Percentiles rank a stretch among this genome's conserved stretches.
Evolutionary conservation across 2,329 filamentous ascomycete species (phyloP).

Genomic region (Exserohilum turcica): DNA sequence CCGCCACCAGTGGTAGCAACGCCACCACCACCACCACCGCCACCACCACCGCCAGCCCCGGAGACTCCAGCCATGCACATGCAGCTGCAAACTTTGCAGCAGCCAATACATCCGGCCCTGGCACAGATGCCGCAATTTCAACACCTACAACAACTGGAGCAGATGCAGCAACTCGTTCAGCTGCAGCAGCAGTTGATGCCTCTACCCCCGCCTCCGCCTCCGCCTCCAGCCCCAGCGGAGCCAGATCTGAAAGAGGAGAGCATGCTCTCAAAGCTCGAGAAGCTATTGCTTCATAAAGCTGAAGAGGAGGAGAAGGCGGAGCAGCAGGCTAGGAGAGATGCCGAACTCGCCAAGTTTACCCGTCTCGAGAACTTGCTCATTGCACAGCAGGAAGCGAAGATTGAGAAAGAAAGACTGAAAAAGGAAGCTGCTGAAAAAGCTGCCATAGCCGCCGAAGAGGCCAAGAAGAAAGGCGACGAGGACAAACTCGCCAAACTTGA

Average conservation of each 20-base stretch:
- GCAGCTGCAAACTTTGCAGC: conserved; percentile 12
- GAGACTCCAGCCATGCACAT: conserved; percentile 15
- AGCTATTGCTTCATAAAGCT: conserved; percentile 36
- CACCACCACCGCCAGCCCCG: conserved; percentile 24
- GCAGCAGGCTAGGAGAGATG: conserved; percentile 38
- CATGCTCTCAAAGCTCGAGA: conserved; percentile 40
- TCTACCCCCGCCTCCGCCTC: conserved; percentile 15
- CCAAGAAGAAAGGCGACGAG: conserved; percentile 46
- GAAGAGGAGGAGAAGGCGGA: conserved; percentile 37
- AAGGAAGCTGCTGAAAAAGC: conserved; percentile 42
- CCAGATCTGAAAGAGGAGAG: conserved; percentile 36
- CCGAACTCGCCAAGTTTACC: conserved; percentile 44
- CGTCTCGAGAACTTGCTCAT: conserved; percentile 46
- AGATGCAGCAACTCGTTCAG: conserved; percentile 12
- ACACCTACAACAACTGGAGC: conserved; percentile 10
- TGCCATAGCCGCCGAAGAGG: conserved; percentile 31
- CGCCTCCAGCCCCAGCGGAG: conserved; percentile 28
- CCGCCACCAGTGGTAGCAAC: conserved; percentile 12
- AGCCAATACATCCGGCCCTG: conserved; percentile 4
- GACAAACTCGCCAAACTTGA: conserved; percentile 42
- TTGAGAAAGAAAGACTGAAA: conserved; percentile 45
- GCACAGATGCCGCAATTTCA: conserved; percentile 10
- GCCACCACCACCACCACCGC: conserved; percentile 10
- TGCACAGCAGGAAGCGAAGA: conserved; percentile 43
- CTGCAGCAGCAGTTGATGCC: conserved; percentile 9